Percentiles rank a stretch among this genome's conserved stretches.
Evolutionary conservation across 345 rosid species (phyloP).

Genomic region (Acer saccharum): DNA sequence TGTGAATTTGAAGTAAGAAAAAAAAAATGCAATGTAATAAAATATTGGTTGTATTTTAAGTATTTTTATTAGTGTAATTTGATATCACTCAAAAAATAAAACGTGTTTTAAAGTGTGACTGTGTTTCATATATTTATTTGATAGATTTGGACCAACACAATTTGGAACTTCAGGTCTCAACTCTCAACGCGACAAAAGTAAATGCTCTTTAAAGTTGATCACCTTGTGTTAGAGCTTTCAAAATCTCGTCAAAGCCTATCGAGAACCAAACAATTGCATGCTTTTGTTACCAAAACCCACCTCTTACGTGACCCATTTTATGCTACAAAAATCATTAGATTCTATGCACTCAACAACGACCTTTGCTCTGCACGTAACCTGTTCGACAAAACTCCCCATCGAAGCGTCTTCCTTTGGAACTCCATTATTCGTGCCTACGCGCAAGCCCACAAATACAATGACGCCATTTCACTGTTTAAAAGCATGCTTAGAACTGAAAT

Average conservation of each 20-base stretch:
- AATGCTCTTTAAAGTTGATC: slow-evolving; percentile 29
- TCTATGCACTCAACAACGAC: slow-evolving; percentile 51
- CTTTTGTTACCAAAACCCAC: slow-evolving; percentile 50
- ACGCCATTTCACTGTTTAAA: slow-evolving; percentile 40
- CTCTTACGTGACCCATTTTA: slow-evolving; percentile 68
- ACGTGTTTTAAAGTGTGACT: too few species aligned
- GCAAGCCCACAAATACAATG: slow-evolving; percentile 34
- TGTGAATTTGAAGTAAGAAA: neutral
- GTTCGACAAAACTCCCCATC: slow-evolving; percentile 71
- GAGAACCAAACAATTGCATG: slow-evolving; percentile 65
- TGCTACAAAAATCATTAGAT: slow-evolving; percentile 54
- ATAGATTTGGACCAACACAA: neutral
- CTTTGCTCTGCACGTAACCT: slow-evolving; percentile 58
- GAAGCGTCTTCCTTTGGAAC: slow-evolving; percentile 88
- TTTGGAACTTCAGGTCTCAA: neutral
- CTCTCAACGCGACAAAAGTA: neutral
- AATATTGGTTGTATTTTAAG: neutral
- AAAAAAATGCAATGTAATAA: neutral
- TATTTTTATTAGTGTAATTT: too few species aligned
- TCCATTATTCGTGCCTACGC: slow-evolving; percentile 78
- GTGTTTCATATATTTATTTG: too few species aligned
- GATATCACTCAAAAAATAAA: too few species aligned
- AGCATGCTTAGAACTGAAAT: slow-evolving; percentile 50
- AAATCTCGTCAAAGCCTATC: slow-evolving; percentile 48
- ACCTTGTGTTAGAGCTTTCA: slow-evolving; percentile 49